phyloP scores from a whole-genome alignment of 2,329 filamentous ascomycete species.

The Chrysoporthe austroafricana region DNA sequence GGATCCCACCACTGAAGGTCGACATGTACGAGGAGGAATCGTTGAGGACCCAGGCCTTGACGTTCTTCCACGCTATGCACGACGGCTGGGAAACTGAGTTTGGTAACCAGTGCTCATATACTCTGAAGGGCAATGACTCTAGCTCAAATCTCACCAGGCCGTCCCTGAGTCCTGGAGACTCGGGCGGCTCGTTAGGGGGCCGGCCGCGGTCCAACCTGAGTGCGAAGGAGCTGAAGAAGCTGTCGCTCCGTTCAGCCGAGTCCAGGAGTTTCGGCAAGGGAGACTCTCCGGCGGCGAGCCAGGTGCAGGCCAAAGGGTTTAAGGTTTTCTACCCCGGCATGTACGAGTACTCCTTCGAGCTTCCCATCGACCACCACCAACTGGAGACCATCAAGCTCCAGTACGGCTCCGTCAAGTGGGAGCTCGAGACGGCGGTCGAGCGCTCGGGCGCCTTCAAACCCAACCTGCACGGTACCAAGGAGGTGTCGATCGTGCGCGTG shows the following conservation, averaged over 20 bases:
- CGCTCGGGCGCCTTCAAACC: conserved; percentile 88
- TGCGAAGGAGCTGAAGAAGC: conserved; percentile 62
- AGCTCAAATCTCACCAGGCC: conserved; percentile 37
- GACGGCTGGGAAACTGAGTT: conserved; percentile 64
- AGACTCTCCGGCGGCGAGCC: conserved; percentile 68
- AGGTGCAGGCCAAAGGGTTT: conserved; percentile 71
- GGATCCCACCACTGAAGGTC: conserved; percentile 84
- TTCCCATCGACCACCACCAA: conserved; percentile 85
- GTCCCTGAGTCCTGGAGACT: conserved; percentile 34
- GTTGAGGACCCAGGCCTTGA: conserved; percentile 84
- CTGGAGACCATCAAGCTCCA: conserved; percentile 89
- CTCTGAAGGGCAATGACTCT: conserved; percentile 46
- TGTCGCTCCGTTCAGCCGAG: conserved; percentile 80
- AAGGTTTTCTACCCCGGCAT: conserved; percentile 78
- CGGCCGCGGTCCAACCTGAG: conserved; percentile 40
- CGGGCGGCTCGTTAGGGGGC: conserved; percentile 37
- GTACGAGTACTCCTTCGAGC: conserved; percentile 76
- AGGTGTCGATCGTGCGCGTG: conserved; percentile 81
- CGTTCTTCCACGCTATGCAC: conserved; percentile 84
- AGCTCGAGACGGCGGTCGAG: conserved; percentile 82
- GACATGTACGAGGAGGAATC: conserved; percentile 84
- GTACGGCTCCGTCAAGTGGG: conserved; percentile 85
- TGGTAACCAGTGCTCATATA: conserved; percentile 65
- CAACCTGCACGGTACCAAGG: conserved; percentile 80
- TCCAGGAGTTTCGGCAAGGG: conserved; percentile 85